These are phyloP conservation scores for Iberis pinnata DNA, from an alignment of 345 rosid genomes.

Conservation along the genomic window DNA sequence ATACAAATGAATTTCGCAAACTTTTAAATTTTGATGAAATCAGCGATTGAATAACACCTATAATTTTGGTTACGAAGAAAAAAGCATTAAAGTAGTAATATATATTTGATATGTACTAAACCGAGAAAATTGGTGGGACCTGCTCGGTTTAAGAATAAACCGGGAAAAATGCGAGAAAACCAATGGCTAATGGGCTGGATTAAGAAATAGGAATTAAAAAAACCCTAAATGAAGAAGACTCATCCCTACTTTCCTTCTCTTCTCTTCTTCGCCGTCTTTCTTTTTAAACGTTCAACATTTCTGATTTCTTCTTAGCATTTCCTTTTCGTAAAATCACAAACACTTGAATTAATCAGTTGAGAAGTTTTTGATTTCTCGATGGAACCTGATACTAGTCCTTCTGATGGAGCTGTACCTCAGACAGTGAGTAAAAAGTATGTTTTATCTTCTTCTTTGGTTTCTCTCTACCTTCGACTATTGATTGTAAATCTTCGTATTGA, in stretches of 20 bases:
- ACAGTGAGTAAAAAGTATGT: conserved; percentile 89
- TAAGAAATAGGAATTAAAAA: too few species aligned
- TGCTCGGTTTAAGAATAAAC: too few species aligned
- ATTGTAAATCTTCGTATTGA: neutral
- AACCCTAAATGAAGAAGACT: conserved; percentile 19
- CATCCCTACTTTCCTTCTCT: neutral
- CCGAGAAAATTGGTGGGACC: too few species aligned
- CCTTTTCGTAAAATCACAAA: conserved; percentile 9
- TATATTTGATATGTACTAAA: too few species aligned
- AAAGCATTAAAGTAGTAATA: too few species aligned
- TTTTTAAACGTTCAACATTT: too few species aligned
- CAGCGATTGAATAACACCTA: too few species aligned
- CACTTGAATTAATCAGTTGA: conserved; percentile 17
- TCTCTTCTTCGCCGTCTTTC: conserved; percentile 17
- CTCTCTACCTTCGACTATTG: neutral
- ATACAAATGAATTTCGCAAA: too few species aligned
- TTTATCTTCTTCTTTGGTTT: neutral
- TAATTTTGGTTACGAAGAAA: too few species aligned
- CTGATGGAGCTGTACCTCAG: conserved; percentile 38
- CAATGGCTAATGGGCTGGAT: too few species aligned
- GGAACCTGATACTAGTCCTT: conserved; percentile 15
- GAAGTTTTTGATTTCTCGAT: conserved; percentile 19
- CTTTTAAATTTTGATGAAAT: too few species aligned
- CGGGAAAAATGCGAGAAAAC: too few species aligned
- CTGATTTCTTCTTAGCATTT: neutral